Base-by-base conservation (phyloP, 2,329 filamentous ascomycete genomes). In the Septoria petroselini region DNA sequence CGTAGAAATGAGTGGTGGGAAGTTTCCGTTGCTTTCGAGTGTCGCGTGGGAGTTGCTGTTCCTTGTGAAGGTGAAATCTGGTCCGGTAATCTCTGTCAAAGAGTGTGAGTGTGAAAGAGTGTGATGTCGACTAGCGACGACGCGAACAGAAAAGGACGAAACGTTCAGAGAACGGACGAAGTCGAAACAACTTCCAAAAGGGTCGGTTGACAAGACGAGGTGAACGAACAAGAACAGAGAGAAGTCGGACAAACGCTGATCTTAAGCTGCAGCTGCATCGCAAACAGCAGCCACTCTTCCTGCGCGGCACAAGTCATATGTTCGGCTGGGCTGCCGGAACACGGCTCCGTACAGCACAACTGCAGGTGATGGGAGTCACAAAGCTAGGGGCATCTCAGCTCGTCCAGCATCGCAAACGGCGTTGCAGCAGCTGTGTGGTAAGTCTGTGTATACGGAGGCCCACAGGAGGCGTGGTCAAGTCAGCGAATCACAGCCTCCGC, bases 61-160 rank as follows among this genome's bases (percentile, higher is more conserved):
- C 18, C 27, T 31, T 37, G 41, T 44, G 17, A 23, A 12, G 54
- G 51, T 49, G n/a, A 58, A 50, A 44, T 35, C 49, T 40, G 44
- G 29, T 34, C 25, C 23, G 31, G 25, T 15, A 11, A 12, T 23
- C 41, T 50, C 48, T 50, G 29, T 50, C 35, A 47, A 50, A 40
- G 51, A 50, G 49, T 45, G 50, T 49, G 41, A 37, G 43, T 53
- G 44, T 34, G 33, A 51, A 53, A 6, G 56, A 56, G 41, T 58
- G 56, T 48, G 21, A 41, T 41, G 56, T 58, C 56, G 53, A 53
- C 50, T 54, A 47, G 54, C 53, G 56, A 58, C 56, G 33, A 27
- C 27, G 12, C 38, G 11, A 29, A 41, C 19, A 52, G 47, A 42
- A 48, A 54, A 41, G 21, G 42, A 55, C 41, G 37, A 41, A 17